Evolutionary conservation across 495 filamentous ascomycete species (phyloP), one percentile per base, ranked within the genome.

Genomic region (Emericellopsis terricola): DNA sequence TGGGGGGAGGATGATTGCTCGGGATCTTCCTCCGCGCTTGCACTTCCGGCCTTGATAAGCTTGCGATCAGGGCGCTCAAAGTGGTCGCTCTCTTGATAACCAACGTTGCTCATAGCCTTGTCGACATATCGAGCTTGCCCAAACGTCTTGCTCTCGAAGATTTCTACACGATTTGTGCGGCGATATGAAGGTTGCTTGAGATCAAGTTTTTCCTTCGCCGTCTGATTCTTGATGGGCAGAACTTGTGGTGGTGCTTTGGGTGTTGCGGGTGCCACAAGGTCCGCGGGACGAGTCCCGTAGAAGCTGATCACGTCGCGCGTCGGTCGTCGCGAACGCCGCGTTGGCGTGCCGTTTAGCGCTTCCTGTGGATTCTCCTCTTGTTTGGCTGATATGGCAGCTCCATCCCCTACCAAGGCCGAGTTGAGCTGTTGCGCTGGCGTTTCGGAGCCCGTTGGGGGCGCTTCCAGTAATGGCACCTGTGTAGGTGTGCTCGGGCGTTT

Each of bases 81-180:
- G 28, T 84, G 63, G 47, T 94, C 86, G 42, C 75, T 91, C 56
- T 91, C 81, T 48, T 96, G 91, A 45, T 94, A 97, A 23, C 89
- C 89, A 15, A 93, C 75, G 44, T 76, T 84, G 38, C 83, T 80
- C 85, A 97, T 89, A 2, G 81, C 76, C 38, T 81, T 81, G 50
- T 94, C 85, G 31, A 94, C 83, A 43, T 69, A 69, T 41, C 64
- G 52, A 8, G 65, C 64, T 30, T 66, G 61, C 8, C 64, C 65
- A 38, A 65, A 60, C 2, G 51, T 55, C 42, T 69, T 69, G 39
- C 62, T 67, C 45, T 71, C 67, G 31, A 69, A 69, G 15, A 66
- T 54, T 15, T 57, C 44, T 28, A 71, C 58, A 21, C 64, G 64
- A 44, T 69, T 56, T 1, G 62, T 67, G 42, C 59, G 65, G 13